Conservation (phyloP, 2,329 filamentous ascomycete genomes). For the Blastomyces emzantsi region DNA sequence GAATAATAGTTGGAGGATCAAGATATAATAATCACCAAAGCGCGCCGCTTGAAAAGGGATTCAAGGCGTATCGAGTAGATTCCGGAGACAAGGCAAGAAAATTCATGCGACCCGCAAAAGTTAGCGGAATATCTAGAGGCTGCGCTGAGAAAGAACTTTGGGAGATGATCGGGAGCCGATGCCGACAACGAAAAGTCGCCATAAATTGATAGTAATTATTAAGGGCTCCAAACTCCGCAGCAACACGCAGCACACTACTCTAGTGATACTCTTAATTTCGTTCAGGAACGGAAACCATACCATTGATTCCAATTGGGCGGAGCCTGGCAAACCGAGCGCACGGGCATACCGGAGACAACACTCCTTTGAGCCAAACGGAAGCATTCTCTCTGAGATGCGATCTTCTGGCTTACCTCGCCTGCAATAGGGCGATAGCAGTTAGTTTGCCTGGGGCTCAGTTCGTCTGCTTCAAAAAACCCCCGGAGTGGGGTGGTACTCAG, state of each 20-base stretch:
- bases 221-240: background rate
- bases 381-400: too few species aligned
- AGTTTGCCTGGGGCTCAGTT: too few species aligned
- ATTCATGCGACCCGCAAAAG: background rate
- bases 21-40: background rate
- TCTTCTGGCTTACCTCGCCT: too few species aligned
- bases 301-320: background rate
- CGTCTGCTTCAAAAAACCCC: too few species aligned
- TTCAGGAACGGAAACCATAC: background rate
- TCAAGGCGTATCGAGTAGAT: background rate
- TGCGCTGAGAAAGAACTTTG: background rate
- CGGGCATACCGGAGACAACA: too few species aligned
- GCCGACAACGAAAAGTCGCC: background rate
- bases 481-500: too few species aligned
- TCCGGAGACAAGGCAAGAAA: background rate
- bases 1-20: background rate
- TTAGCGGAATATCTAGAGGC: background rate
- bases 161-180: slow-evolving; percentile 6
- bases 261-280: background rate
- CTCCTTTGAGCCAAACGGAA: too few species aligned
- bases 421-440: too few species aligned
- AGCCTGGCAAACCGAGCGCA: too few species aligned
- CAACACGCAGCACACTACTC: background rate
- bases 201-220: background rate
- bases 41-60: background rate